A percentile compares a stretch with the other conserved stretches of the same genome.
phyloP scores from a whole-genome alignment of 1,284 basidiomycete species.

The Cystobasidiaceae sp. region DNA sequence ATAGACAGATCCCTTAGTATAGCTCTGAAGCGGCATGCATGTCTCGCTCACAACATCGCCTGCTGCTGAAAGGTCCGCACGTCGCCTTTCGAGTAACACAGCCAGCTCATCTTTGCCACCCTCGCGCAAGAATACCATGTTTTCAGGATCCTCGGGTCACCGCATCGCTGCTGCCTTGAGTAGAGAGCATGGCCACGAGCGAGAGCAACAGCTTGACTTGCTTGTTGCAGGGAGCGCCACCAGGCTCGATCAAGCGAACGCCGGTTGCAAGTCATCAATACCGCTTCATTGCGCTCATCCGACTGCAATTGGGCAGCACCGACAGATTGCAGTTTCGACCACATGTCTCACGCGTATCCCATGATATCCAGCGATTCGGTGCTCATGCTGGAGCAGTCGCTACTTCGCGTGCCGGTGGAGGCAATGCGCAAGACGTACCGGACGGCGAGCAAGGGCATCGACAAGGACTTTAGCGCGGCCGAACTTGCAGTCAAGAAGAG shows the following conservation, averaged over 20 bases:
- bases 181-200: too few relatives aligned
- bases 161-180: too few relatives aligned
- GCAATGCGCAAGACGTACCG: constrained; percentile 77
- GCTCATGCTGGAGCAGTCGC: constrained; percentile 81
- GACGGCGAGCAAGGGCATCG: constrained; percentile 68
- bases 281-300: too few relatives aligned
- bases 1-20: too few relatives aligned
- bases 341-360: background rate
- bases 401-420: constrained; percentile 76
- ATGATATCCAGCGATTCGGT: constrained; percentile 43
- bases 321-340: background rate
- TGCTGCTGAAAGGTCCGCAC: background rate
- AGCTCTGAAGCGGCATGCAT: too few relatives aligned
- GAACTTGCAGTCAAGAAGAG: constrained; percentile 58
- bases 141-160: background rate
- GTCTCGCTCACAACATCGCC: background rate
- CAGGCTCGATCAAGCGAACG: too few relatives aligned
- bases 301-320: too few relatives aligned
- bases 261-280: too few relatives aligned
- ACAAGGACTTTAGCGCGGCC: constrained; percentile 58
- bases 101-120: constrained; percentile 22
- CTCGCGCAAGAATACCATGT: constrained; percentile 27
- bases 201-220: background rate
- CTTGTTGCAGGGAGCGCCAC: too few relatives aligned
- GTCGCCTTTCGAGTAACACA: constrained; percentile 10